Percentiles rank a stretch among this genome's conserved stretches.
phyloP scores from a whole-genome alignment of 2,329 filamentous ascomycete species.

The Aspergillus flavus region DNA sequence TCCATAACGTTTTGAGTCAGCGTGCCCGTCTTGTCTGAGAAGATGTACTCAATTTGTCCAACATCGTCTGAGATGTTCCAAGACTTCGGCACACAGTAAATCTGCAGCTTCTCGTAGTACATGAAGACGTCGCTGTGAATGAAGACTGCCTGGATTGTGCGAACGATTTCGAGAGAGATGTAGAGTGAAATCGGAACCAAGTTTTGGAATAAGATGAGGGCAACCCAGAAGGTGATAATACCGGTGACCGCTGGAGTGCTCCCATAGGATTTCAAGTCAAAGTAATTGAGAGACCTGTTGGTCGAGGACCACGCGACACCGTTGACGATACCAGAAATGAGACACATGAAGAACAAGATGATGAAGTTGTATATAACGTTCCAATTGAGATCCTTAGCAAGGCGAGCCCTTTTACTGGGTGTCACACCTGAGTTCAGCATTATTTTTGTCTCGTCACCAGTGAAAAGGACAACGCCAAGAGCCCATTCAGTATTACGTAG shows the following conservation, averaged over 20 bases:
- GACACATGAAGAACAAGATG: slow-evolving; percentile 85
- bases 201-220: slow-evolving; percentile 94
- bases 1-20: slow-evolving; percentile 96
- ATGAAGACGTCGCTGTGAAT: slow-evolving; percentile 95
- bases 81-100: slow-evolving; percentile 93
- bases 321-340: slow-evolving; percentile 81
- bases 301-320: slow-evolving; percentile 77
- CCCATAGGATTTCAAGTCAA: slow-evolving; percentile 84
- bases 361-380: slow-evolving; percentile 97
- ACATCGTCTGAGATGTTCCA: slow-evolving; percentile 99
- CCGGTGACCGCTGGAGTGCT: slow-evolving; percentile 75
- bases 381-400: slow-evolving; percentile 92
- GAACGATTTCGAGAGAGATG: slow-evolving; percentile 94
- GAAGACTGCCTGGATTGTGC: slow-evolving; percentile 90
- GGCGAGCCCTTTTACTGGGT: slow-evolving; percentile 87
- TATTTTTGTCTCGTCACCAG: slow-evolving; percentile 95
- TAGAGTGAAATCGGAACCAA: slow-evolving; percentile 98
- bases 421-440: slow-evolving; percentile 98
- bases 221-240: slow-evolving; percentile 96
- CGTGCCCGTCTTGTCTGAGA: slow-evolving; percentile 91
- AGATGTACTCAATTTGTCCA: slow-evolving; percentile 98
- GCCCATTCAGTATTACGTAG: slow-evolving; percentile 96
- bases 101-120: slow-evolving; percentile 95
- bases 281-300: slow-evolving; percentile 74
- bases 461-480: slow-evolving; percentile 89